Evolutionary conservation across 169 alveolate species (phyloP), one percentile per base, ranked within the genome.

Genomic region (Plasmodium blacklocki): DNA sequence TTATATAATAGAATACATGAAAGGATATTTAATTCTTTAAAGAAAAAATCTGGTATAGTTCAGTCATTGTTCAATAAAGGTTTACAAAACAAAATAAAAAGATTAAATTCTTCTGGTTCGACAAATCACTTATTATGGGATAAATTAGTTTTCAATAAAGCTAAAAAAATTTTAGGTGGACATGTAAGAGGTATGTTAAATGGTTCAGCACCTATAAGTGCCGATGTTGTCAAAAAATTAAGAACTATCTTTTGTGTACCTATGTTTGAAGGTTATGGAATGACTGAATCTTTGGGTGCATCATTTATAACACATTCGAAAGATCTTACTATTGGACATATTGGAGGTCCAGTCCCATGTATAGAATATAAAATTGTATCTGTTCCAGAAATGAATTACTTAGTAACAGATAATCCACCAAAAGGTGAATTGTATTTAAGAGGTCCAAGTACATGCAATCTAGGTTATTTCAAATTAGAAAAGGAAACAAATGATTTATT

Each of bases 211-310:
- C 97, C 98, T 11, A 87, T 98, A 66, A 93, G 93, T 73, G 90
- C 89, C 58, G 95, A 94, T 21, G 96, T 97, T 12, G 86, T 95
- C 12, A 92, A 96, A 32, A 95, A 97, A 88, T 86, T 97, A 49
- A 95, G 95, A 67, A 92, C 97, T 49, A 93, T 95, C 58, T 83
- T 96, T 4, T 94, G 98, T 19, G 92, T 74, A 18, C 98, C 96
- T 11, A 76, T 98, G 50, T 68, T 95, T 19, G 98, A 97, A 91
- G 99, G 98, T 0, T 98, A 97, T 89, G 99, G 99, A 5, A 95
- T 97, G 92, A 98, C 99, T 5, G 99, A 98, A 93, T 76, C 95
- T 56, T 91, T 96, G 14, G 99, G 98, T 0, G 96, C 97, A 0
- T 89, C 93, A 0, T 89, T 94, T 63, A 83, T 94, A 26, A 93